Evolutionary conservation across 805 yeast species (phyloP).

Genomic region (Trichomonascus vanleenenianus): DNA sequence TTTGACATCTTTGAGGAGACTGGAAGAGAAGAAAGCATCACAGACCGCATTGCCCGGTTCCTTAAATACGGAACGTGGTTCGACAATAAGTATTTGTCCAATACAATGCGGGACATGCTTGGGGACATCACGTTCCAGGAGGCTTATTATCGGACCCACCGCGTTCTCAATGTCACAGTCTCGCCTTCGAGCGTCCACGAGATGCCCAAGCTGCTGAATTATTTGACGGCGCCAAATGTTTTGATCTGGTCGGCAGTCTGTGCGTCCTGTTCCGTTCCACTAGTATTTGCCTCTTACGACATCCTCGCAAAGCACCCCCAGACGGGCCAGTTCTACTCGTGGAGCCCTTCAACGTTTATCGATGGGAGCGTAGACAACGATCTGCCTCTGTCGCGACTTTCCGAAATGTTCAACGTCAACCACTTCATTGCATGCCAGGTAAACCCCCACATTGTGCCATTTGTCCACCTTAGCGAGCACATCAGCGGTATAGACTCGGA

Average conservation of each 20-base stretch:
- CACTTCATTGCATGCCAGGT: slow-evolving; percentile 97
- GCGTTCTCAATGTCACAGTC: slow-evolving; percentile 88
- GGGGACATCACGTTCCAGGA: slow-evolving; percentile 92
- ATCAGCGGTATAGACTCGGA: slow-evolving; percentile 2
- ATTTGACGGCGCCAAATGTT: slow-evolving; percentile 90
- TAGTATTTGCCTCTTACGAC: slow-evolving; percentile 79
- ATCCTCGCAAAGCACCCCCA: slow-evolving; percentile 73
- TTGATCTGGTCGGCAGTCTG: slow-evolving; percentile 85
- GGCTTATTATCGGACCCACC: slow-evolving; percentile 89
- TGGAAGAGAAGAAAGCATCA: slow-evolving; percentile 44
- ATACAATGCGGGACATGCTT: slow-evolving; percentile 67
- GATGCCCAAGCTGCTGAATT: slow-evolving; percentile 80
- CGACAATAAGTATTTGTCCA: slow-evolving; percentile 61
- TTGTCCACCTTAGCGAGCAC: slow-evolving; percentile 35
- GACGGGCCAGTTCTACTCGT: slow-evolving; percentile 67
- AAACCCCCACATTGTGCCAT: slow-evolving; percentile 91
- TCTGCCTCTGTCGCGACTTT: slow-evolving; percentile 78
- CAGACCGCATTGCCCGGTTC: slow-evolving; percentile 49
- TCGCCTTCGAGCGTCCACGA: slow-evolving; percentile 88
- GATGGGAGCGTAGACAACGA: slow-evolving; percentile 97
- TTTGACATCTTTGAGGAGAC: slow-evolving; percentile 54
- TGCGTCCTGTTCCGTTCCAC: slow-evolving; percentile 92
- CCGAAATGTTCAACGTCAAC: slow-evolving; percentile 96
- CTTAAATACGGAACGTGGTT: slow-evolving; percentile 86
- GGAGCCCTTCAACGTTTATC: slow-evolving; percentile 78